Evolutionary conservation across 257 asterid species (phyloP), one percentile per base, ranked within the genome.

Genomic region (Catharanthus roseus): DNA sequence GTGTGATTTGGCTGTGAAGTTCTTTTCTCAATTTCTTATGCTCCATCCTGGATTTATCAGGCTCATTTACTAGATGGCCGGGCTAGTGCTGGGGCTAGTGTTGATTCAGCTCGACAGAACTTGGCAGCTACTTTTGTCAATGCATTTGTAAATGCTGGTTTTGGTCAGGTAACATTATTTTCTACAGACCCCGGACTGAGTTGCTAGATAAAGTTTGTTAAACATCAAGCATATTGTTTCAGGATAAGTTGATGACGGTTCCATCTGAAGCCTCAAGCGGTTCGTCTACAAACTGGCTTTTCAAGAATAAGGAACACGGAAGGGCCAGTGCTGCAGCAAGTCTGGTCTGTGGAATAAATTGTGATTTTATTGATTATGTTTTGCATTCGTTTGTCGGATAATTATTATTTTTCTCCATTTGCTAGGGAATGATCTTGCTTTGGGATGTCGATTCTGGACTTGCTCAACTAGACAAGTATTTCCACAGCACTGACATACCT

Each of bases 391-490:
- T 0, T 39, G 34, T 16, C 5, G 19, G 24, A 23, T 73, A 2
- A 62, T 78, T 36, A 74, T 74, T 39, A 26, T 68, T 72, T 71
- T 77, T 42, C 72, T 64, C 31, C 47, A 26, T 29, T 24, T 49
- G 76, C 72, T 69, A 93, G 97, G 99, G 99, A 60, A 93, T 93
- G 99, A 89, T 93, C 77, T 74, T 85, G 79, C 96, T 91, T 68
- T 93, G 99, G 99, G 97, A 93, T 65, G 91, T 93, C 67, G 99
- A 93, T 73, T 80, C 93, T 64, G 99, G 99, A 41, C 97, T 93
- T 64, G 85, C 99, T 42, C 97, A 93, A 85, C 85, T 93, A 67
- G 99, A 93, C 82, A 93, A 88, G 80, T 93, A 93, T 67, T 91
- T 93, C 74, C 96, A 93, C 70, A 91, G 95, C 74, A 76, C 86